Conservation (phyloP, 2,329 filamentous ascomycete species). For the Ophiocordyceps camponoti-saundersi region DNA sequence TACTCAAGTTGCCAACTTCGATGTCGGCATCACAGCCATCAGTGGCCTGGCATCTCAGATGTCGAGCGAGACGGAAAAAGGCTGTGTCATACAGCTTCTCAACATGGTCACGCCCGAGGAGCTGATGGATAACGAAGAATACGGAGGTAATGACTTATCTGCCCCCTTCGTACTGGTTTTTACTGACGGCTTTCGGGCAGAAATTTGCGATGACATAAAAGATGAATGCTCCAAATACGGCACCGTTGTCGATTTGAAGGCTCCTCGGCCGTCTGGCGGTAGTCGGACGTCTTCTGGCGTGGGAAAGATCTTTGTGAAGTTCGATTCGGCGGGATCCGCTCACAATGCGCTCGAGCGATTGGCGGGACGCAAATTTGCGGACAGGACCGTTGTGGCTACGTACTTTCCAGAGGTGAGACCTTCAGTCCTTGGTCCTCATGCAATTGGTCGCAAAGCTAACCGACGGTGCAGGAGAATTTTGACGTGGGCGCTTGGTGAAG, state of each 20-base stretch:
- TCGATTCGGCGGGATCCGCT: conserved; percentile 59
- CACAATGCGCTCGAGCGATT: conserved; percentile 77
- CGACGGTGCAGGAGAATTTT: conserved; percentile 62
- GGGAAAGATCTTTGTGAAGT: conserved; percentile 97
- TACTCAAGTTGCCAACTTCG: conserved; percentile 79
- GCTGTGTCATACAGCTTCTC: conserved; percentile 75
- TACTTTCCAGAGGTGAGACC: conserved; percentile 75
- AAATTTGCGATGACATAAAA: conserved; percentile 88
- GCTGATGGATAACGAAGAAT: conserved; percentile 83
- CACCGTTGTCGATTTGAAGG: conserved; percentile 70
- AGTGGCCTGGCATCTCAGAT: conserved; percentile 90
- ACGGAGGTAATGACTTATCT: conserved; percentile 50
- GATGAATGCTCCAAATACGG: conserved; percentile 93
- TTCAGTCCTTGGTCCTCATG: neutral
- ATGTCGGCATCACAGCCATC: conserved; percentile 96
- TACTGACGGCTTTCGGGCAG: conserved; percentile 24
- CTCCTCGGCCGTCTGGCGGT: conserved; percentile 72
- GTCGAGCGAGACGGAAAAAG: conserved; percentile 59
- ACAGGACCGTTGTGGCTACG: conserved; percentile 89
- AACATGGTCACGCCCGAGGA: conserved; percentile 99
- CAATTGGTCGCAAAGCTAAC: conserved; percentile 12
- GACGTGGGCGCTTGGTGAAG: conserved; percentile 74
- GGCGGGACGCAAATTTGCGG: conserved; percentile 87
- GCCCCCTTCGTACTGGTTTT: neutral
- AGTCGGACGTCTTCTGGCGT: conserved; percentile 76